Evolutionary conservation across 768 basidiomycete genomes (phyloP).

Genomic region (Crepidotus variabilis): DNA sequence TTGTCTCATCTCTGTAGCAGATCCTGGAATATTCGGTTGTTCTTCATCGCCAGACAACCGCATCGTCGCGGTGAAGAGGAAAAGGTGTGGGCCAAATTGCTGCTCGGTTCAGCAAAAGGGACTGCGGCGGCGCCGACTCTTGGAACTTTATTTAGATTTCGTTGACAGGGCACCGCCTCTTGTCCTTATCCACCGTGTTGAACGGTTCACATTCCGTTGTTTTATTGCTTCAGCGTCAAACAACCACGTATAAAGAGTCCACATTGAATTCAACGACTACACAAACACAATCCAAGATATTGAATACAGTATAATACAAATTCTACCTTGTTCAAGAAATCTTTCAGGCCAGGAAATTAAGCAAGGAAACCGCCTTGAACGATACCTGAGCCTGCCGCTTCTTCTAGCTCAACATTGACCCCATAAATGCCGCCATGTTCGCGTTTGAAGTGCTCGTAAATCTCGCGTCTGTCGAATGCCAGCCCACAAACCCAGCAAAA

Average conservation of each 20-base stretch:
- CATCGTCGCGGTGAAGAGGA: slow-evolving; percentile 10
- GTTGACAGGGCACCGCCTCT: no score
- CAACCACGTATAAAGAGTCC: no score
- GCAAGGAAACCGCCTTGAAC: not conserved
- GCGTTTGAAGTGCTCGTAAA: slow-evolving; percentile 31
- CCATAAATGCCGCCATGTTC: slow-evolving; percentile 13
- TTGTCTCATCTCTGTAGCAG: slow-evolving; percentile 22
- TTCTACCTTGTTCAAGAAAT: no score
- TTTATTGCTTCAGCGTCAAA: no score
- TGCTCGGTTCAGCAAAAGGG: not conserved
- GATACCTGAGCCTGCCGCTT: not conserved
- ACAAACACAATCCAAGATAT: no score
- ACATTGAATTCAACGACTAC: no score
- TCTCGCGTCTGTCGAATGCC: slow-evolving; percentile 24
- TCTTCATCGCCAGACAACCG: slow-evolving; percentile 17
- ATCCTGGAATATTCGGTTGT: slow-evolving; percentile 9
- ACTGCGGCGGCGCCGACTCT: no score
- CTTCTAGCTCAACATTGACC: not conserved
- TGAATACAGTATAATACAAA: no score
- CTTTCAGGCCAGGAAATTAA: not conserved
- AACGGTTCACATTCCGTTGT: no score
- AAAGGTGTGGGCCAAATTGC: not conserved
- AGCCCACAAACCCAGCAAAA: slow-evolving; percentile 53
- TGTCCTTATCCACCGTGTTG: no score
- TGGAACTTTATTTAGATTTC: no score